Percentiles rank a stretch among this genome's conserved stretches.
phyloP scores from a whole-genome alignment of 2,329 filamentous ascomycete genomes.

The Lasiodiplodia hormozganensis region DNA sequence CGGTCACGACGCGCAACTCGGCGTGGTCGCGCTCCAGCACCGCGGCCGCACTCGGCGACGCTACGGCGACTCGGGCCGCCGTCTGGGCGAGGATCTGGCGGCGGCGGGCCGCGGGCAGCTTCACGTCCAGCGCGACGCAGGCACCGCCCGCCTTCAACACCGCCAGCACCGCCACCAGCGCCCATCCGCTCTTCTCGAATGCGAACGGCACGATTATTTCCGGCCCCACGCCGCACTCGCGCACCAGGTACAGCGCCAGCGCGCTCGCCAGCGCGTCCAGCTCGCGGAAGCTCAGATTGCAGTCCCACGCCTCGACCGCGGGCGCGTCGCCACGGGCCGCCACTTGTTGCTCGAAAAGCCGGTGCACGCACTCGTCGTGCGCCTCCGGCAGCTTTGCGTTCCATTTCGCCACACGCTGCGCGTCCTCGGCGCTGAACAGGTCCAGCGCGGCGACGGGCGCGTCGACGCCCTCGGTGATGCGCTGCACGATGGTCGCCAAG shows the following conservation, averaged over 20 bases:
- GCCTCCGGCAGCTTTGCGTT: not conserved
- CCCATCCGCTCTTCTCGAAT: slow-evolving; percentile 35
- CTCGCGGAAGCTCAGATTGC: slow-evolving; percentile 55
- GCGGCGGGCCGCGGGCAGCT: not conserved
- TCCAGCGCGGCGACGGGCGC: not conserved
- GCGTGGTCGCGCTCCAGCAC: not conserved
- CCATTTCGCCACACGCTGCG: not conserved
- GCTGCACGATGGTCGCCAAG: no score
- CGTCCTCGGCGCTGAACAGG: not conserved
- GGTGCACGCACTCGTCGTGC: slow-evolving; percentile 53
- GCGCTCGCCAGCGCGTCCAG: slow-evolving; percentile 42
- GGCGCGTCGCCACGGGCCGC: slow-evolving; percentile 38
- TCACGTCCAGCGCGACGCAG: slow-evolving; percentile 41
- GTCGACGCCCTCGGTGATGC: no score
- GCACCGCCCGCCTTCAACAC: slow-evolving; percentile 41
- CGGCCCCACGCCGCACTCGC: slow-evolving; percentile 35
- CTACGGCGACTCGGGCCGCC: slow-evolving; percentile 39
- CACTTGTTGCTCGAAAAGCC: slow-evolving; percentile 47
- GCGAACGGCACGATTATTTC: not conserved
- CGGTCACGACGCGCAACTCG: no score
- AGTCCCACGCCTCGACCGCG: slow-evolving; percentile 60
- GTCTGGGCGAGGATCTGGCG: slow-evolving; percentile 36
- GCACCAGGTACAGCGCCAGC: slow-evolving; percentile 51
- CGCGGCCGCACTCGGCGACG: slow-evolving; percentile 32
- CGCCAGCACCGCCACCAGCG: slow-evolving; percentile 43